Evolutionary conservation across 2,329 filamentous ascomycete genomes (phyloP).

Genomic region (Fonsecaea nubica): DNA sequence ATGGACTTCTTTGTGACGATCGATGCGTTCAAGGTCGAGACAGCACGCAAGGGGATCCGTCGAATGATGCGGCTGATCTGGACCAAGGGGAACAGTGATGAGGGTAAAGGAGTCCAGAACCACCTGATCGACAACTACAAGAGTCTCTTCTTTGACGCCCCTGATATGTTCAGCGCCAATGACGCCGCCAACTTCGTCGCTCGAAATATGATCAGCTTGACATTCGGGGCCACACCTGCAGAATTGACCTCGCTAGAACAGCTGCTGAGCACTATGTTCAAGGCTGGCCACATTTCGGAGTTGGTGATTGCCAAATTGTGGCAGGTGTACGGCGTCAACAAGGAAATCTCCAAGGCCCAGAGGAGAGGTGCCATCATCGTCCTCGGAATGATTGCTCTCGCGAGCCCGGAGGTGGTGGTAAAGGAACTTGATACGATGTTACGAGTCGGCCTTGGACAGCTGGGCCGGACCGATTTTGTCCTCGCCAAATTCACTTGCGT

Average conservation of each 20-base stretch:
- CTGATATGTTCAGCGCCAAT: constrained; percentile 83
- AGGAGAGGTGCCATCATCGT: constrained; percentile 94
- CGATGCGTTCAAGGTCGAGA: constrained; percentile 94
- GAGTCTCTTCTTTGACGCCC: constrained; percentile 93
- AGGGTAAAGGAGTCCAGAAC: constrained; percentile 96
- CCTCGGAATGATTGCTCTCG: constrained; percentile 92
- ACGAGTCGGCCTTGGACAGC: constrained; percentile 80
- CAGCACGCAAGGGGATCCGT: constrained; percentile 88
- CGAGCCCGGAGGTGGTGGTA: constrained; percentile 89
- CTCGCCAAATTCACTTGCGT: constrained; percentile 96
- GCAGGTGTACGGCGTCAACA: constrained; percentile 95
- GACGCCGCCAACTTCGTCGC: constrained; percentile 95
- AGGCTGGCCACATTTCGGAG: constrained; percentile 82
- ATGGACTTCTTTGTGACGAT: constrained; percentile 98
- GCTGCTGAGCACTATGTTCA: constrained; percentile 96
- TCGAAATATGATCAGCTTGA: constrained; percentile 98
- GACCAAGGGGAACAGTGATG: constrained; percentile 99
- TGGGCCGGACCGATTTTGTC: constrained; percentile 82
- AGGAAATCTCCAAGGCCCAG: constrained; percentile 90
- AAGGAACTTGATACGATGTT: constrained; percentile 95
- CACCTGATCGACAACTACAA: constrained; percentile 98
- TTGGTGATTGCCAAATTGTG: constrained; percentile 89
- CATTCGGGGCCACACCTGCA: constrained; percentile 91
- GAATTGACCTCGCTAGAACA: constrained; percentile 96
- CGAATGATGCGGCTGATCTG: constrained; percentile 97